Evolutionary conservation across 2,329 filamentous ascomycete species (phyloP).

Genomic region (Colletotrichum simmondsii): DNA sequence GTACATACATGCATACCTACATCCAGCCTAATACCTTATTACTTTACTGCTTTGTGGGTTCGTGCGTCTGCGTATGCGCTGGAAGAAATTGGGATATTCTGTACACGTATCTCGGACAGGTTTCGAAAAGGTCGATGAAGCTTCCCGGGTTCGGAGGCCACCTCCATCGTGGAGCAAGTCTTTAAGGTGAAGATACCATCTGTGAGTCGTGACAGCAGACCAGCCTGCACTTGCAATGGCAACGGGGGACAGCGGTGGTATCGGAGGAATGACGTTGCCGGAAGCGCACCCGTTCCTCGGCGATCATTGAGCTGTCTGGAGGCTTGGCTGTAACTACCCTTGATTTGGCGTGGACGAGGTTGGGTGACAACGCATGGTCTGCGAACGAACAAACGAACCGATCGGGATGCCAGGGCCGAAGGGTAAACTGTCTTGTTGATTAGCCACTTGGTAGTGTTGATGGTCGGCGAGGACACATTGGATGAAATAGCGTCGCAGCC

Average conservation of each 20-base stretch:
- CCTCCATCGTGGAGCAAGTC: neutral
- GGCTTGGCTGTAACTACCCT: neutral
- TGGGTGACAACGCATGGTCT: conserved; percentile 11
- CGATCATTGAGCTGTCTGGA: neutral
- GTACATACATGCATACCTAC: neutral
- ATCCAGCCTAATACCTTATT: no score
- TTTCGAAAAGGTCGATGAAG: neutral
- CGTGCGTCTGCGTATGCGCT: neutral
- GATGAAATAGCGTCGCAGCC: neutral
- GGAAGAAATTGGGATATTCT: neutral
- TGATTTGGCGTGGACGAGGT: neutral
- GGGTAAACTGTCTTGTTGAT: neutral
- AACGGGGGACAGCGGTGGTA: neutral
- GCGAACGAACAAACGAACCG: conserved; percentile 11
- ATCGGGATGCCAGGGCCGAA: neutral
- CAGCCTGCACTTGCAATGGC: neutral
- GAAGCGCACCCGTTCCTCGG: conserved; percentile 10
- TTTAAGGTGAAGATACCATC: neutral
- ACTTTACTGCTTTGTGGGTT: neutral
- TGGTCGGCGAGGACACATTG: neutral
- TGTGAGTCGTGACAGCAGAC: neutral
- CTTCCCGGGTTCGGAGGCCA: neutral
- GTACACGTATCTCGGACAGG: neutral
- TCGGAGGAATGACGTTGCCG: conserved; percentile 15
- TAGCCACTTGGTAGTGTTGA: no score